phyloP scores from a whole-genome alignment of 73 alveolate species.

The Effrenium voratum region DNA sequence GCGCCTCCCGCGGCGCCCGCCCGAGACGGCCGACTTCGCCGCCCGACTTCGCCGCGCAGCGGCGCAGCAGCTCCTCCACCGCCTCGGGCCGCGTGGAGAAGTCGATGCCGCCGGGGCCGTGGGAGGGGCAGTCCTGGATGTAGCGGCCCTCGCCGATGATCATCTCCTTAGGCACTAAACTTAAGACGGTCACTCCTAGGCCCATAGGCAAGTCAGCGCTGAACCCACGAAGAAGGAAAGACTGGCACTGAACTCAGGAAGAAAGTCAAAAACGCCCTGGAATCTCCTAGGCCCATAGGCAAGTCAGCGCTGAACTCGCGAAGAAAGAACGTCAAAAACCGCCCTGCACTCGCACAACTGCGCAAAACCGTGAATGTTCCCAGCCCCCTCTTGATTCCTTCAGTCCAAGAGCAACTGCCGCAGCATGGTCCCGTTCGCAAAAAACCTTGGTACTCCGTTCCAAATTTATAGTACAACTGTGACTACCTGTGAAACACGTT shows the following conservation, averaged over 20 bases:
- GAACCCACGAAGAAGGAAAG: not conserved
- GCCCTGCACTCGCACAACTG: too few species aligned
- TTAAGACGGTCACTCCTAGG: not conserved
- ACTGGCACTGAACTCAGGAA: not conserved
- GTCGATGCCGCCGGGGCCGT: constrained; percentile 66
- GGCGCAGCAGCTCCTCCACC: constrained; percentile 37
- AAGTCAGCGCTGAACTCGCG: not conserved
- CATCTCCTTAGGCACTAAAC: not conserved
- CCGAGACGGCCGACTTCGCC: not conserved
- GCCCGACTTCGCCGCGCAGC: not conserved
- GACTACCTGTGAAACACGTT: not conserved
- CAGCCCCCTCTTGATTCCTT: not conserved
- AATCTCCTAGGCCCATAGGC: not conserved
- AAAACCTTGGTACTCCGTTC: not conserved
- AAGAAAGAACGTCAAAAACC: not conserved
- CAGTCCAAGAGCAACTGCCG: not conserved
- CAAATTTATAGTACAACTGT: not conserved
- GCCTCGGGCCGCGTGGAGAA: not conserved
- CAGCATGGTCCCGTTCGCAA: not conserved
- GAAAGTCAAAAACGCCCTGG: too few species aligned
- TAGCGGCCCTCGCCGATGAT: constrained; percentile 24
- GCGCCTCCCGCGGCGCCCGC: not conserved
- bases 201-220: not conserved
- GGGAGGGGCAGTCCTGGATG: constrained; percentile 33
- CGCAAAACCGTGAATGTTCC: not conserved